Conservation (phyloP, 1,139 yeast species). For the Yamadazyma aaseri region DNA sequence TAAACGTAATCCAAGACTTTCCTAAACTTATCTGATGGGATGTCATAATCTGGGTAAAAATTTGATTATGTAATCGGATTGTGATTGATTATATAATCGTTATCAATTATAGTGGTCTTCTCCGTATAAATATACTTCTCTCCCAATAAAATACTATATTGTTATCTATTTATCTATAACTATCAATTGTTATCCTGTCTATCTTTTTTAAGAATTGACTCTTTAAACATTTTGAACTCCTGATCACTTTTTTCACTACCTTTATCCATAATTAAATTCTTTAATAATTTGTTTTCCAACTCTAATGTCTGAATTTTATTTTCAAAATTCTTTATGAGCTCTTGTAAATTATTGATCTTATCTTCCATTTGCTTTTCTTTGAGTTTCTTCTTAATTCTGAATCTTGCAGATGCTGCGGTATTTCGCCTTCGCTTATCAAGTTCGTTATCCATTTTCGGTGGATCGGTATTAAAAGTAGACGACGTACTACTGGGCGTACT, state of each 20-base stretch:
- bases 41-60: too few species aligned
- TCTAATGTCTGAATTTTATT: slow-evolving; percentile 52
- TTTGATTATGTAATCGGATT: too few species aligned
- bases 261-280: slow-evolving; percentile 58
- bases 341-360: slow-evolving; percentile 44
- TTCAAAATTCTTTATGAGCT: slow-evolving; percentile 38
- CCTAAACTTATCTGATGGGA: too few species aligned
- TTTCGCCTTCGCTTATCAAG: slow-evolving; percentile 54
- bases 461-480: not conserved
- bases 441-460: slow-evolving; percentile 13
- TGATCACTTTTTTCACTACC: slow-evolving; percentile 44
- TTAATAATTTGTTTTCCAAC: slow-evolving; percentile 77
- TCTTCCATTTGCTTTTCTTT: slow-evolving; percentile 60
- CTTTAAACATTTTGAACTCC: slow-evolving; percentile 37
- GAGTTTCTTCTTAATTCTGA: slow-evolving; percentile 58
- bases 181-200: too few species aligned
- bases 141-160: too few species aligned
- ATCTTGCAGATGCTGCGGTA: slow-evolving; percentile 64
- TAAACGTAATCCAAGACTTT: too few species aligned
- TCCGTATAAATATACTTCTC: too few species aligned
- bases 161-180: too few species aligned
- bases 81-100: not conserved
- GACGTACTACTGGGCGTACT: not conserved
- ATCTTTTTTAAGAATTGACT: slow-evolving; percentile 23
- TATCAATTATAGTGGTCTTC: too few species aligned